Percentiles rank a stretch among this genome's conserved stretches.
Conservation (phyloP, 768 basidiomycete genomes). For the Clavulina sp. region DNA sequence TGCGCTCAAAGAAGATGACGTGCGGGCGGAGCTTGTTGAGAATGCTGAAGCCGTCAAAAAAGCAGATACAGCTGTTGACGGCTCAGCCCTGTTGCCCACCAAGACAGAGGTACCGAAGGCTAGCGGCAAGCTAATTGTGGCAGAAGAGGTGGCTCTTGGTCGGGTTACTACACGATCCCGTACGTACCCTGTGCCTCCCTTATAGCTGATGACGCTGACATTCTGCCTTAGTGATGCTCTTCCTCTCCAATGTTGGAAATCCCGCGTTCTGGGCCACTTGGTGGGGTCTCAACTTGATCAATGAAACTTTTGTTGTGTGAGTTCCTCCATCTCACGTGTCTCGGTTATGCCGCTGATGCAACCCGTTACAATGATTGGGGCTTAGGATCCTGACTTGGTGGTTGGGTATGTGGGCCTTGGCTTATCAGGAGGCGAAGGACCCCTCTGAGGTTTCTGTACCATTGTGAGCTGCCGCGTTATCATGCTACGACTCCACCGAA, state of each 20-base stretch:
- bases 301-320: slow-evolving; percentile 2
- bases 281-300: too few relatives aligned
- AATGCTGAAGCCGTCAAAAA: too few relatives aligned
- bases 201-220: background rate
- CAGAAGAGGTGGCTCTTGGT: slow-evolving; percentile 44
- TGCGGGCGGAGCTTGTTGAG: too few relatives aligned
- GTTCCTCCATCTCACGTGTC: slow-evolving; percentile 18
- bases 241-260: background rate
- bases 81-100: slow-evolving; percentile 10
- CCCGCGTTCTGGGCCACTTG: too few relatives aligned
- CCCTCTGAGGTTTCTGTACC: slow-evolving; percentile 20
- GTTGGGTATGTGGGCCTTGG: slow-evolving; percentile 20
- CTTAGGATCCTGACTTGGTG: slow-evolving; percentile 23
- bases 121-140: slow-evolving; percentile 41
- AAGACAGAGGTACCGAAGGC: slow-evolving; percentile 9
- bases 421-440: slow-evolving; percentile 6
- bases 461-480: slow-evolving; percentile 28
- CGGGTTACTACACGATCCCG: slow-evolving; percentile 35
- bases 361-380: too few relatives aligned
- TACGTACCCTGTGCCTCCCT: slow-evolving; percentile 11
- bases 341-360: too few relatives aligned
- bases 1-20: too few relatives aligned
- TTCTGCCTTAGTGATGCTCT: slow-evolving; percentile 1
- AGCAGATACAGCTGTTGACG: slow-evolving; percentile 15
- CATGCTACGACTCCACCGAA: too few relatives aligned